phyloP scores from a whole-genome alignment of 495 filamentous ascomycete genomes.

The Elasticomyces elasticus region DNA sequence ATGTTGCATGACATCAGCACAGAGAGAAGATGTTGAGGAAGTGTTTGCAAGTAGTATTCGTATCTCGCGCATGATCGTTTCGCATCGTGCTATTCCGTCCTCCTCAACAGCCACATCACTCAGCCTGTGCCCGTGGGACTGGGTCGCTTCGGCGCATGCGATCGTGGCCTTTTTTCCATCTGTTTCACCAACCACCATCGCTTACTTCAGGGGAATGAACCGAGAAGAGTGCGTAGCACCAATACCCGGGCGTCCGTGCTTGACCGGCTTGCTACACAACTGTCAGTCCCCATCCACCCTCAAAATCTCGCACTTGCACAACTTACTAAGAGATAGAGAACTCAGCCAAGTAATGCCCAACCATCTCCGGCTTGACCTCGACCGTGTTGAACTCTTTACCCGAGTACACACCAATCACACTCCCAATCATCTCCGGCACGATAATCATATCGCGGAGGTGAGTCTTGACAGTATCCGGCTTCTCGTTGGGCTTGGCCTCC shows the following conservation, averaged over 20 bases:
- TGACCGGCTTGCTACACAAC: constrained; percentile 79
- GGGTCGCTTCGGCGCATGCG: no score
- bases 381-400: constrained; percentile 99
- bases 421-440: constrained; percentile 98
- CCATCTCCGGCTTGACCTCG: constrained; percentile 99
- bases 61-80: no score
- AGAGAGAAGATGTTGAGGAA: no score
- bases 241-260: constrained; percentile 99
- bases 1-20: no score
- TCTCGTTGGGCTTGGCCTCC: constrained; percentile 99
- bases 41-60: no score
- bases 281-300: neutral
- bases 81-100: no score
- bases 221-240: constrained; percentile 99
- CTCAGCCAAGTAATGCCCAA: constrained; percentile 97
- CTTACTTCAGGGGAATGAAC: constrained; percentile 99
- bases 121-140: no score
- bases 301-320: neutral
- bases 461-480: constrained; percentile 96
- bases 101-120: no score
- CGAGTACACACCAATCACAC: constrained; percentile 96
- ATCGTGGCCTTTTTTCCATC: no score
- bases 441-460: constrained; percentile 99
- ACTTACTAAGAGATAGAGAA: constrained; percentile 99
- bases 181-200: neutral